Conservation (phyloP, 805 yeast species). For the Ogataea methanolica region DNA sequence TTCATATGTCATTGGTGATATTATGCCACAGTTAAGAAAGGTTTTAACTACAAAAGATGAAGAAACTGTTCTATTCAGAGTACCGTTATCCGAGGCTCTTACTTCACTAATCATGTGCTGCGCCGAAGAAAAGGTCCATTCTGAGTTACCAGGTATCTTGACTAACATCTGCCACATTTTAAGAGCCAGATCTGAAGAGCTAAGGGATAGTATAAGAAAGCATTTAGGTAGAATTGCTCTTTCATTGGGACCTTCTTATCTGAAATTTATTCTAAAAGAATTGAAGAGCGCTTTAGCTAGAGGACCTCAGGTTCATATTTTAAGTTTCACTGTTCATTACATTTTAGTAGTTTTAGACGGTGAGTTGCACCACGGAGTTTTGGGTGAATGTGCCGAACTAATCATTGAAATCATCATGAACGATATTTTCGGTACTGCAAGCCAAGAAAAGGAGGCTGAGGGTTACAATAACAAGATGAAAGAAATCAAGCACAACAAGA, state of each 20-base stretch:
- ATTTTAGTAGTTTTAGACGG: constrained; percentile 49
- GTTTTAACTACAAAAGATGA: constrained; percentile 64
- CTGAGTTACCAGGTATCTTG: constrained; percentile 73
- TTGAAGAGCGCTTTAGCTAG: constrained; percentile 71
- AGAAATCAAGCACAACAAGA: constrained; percentile 85
- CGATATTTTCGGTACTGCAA: constrained; percentile 86
- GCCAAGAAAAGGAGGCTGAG: constrained; percentile 92
- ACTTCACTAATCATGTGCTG: constrained; percentile 63
- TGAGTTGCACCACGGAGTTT: constrained; percentile 57
- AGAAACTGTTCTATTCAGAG: constrained; percentile 68
- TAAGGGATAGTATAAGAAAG: constrained; percentile 82
- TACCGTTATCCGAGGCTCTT: constrained; percentile 78
- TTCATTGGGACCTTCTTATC: constrained; percentile 67
- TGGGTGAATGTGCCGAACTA: constrained; percentile 58
- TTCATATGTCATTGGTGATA: constrained; percentile 46
- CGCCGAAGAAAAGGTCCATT: constrained; percentile 47
- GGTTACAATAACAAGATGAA: constrained; percentile 82
- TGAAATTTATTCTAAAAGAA: constrained; percentile 73
- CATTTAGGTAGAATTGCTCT: constrained; percentile 61
- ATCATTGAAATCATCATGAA: constrained; percentile 80
- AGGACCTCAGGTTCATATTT: constrained; percentile 91
- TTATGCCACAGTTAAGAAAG: constrained; percentile 59
- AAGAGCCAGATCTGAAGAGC: constrained; percentile 78
- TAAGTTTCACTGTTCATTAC: constrained; percentile 82
- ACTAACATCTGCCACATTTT: constrained; percentile 86